Evolutionary conservation across 495 filamentous ascomycete genomes (phyloP).

Genomic region (Lophiotrema nucula): DNA sequence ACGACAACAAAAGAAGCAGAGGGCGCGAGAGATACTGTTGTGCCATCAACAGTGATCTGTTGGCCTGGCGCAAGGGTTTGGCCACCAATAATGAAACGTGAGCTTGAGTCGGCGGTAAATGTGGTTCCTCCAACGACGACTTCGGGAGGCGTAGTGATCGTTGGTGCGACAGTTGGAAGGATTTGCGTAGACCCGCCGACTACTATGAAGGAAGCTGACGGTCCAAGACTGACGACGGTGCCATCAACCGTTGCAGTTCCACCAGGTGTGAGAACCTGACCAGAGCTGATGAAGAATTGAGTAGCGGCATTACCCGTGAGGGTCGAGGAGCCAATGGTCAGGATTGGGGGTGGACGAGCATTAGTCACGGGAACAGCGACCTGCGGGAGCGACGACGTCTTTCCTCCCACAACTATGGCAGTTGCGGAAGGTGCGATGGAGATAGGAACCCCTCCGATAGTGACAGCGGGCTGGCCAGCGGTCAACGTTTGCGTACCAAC

Average conservation of each 20-base stretch:
- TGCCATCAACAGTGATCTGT: constrained; percentile 13
- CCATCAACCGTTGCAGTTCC: constrained; percentile 36
- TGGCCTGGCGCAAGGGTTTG: constrained; percentile 23
- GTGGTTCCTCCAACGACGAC: constrained; percentile 24
- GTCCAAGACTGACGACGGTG: constrained; percentile 23
- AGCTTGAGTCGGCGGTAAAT: constrained; percentile 2
- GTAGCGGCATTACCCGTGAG: constrained; percentile 40
- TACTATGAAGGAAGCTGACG: constrained; percentile 33
- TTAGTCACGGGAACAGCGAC: not conserved
- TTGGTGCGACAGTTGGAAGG: constrained; percentile 18
- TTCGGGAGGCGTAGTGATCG: constrained; percentile 24
- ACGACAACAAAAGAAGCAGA: constrained; percentile 24
- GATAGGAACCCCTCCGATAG: constrained; percentile 30
- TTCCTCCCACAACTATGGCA: constrained; percentile 30
- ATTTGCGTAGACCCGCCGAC: constrained; percentile 35
- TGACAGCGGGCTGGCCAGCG: constrained; percentile 33
- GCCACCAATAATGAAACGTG: constrained; percentile 3
- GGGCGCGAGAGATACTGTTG: constrained; percentile 13
- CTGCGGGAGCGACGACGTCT: constrained; percentile 23
- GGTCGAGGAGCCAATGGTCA: constrained; percentile 38
- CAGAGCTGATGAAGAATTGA: constrained; percentile 37
- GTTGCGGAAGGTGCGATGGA: constrained; percentile 34
- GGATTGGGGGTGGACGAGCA: constrained; percentile 28
- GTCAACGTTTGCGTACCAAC: constrained; percentile 33
- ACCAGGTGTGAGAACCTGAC: constrained; percentile 36